Evolutionary conservation across 2,329 filamentous ascomycete species (phyloP).

Genomic region (Cytospora schulzeri): DNA sequence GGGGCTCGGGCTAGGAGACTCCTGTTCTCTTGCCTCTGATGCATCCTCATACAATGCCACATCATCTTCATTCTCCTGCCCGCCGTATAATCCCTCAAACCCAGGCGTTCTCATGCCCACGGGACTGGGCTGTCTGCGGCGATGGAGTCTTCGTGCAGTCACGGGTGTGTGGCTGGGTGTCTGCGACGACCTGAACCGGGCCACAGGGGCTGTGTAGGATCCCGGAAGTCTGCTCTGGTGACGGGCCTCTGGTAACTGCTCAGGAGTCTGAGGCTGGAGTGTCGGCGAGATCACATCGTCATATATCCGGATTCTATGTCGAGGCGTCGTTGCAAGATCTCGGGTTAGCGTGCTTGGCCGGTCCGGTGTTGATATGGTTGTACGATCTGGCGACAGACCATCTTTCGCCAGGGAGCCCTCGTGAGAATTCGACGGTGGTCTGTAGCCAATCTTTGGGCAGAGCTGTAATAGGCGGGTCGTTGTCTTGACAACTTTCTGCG

Average conservation of each 20-base stretch:
- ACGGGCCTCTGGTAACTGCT: conserved; percentile 51
- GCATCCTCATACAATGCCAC: conserved; percentile 39
- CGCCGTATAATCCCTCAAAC: conserved; percentile 50
- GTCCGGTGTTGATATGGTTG: background rate
- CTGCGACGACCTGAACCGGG: conserved; percentile 27
- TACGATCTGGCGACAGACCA: conserved; percentile 6
- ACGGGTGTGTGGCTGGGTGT: conserved; percentile 31
- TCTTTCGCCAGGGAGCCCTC: conserved; percentile 3
- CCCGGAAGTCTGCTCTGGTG: conserved; percentile 48
- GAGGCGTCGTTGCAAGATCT: conserved; percentile 28
- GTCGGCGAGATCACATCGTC: conserved; percentile 48
- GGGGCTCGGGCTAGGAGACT: background rate
- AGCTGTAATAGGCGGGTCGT: conserved; percentile 6
- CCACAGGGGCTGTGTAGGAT: conserved; percentile 47
- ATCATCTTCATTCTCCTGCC: conserved; percentile 51
- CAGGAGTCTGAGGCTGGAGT: conserved; percentile 53
- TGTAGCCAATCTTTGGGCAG: conserved; percentile 1
- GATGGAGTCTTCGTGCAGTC: conserved; percentile 29
- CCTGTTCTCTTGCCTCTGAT: conserved; percentile 21
- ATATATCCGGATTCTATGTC: conserved; percentile 44
- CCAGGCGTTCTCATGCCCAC: conserved; percentile 45
- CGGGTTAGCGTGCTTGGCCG: conserved; percentile 27
- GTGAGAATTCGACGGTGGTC: conserved; percentile 3
- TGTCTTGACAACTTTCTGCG: conserved; percentile 13
- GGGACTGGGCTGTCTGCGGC: conserved; percentile 39